phyloP scores from a whole-genome alignment of 2,329 filamentous ascomycete genomes.

The Pyrenophora tritici-repentis region DNA sequence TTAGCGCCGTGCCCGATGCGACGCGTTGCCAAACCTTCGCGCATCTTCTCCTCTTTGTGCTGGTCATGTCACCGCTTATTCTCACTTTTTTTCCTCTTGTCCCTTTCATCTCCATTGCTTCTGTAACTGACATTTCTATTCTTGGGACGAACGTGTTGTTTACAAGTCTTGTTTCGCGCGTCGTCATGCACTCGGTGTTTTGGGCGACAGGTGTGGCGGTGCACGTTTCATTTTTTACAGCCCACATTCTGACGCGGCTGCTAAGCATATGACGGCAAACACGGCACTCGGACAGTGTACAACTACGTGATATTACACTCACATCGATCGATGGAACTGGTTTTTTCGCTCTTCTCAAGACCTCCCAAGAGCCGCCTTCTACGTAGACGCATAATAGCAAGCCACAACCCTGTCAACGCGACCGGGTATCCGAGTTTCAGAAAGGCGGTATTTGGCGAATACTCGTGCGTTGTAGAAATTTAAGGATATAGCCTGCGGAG shows the following conservation, averaged over 20 bases:
- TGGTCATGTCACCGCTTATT: slow-evolving; percentile 1
- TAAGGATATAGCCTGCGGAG: too few species aligned
- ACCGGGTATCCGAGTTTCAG: too few species aligned
- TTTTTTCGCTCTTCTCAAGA: too few species aligned
- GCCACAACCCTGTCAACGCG: too few species aligned
- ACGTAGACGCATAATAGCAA: too few species aligned
- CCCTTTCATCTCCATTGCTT: slow-evolving; percentile 3
- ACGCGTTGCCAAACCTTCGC: slow-evolving; percentile 12
- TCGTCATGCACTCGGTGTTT: slow-evolving; percentile 8
- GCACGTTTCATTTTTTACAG: slow-evolving; percentile 12
- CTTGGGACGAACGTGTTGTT: neutral
- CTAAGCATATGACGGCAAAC: slow-evolving; percentile 17
- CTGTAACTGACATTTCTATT: slow-evolving; percentile 7
- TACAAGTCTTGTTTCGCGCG: slow-evolving; percentile 1
- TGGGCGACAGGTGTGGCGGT: slow-evolving; percentile 24
- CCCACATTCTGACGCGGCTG: slow-evolving; percentile 18
- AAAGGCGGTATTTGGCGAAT: too few species aligned
- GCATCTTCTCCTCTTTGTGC: slow-evolving; percentile 8
- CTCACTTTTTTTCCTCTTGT: neutral
- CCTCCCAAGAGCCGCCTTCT: too few species aligned
- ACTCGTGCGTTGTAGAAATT: too few species aligned
- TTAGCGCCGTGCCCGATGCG: slow-evolving; percentile 14
- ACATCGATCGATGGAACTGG: too few species aligned
- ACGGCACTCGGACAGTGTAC: slow-evolving; percentile 7
- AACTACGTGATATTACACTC: too few species aligned